phyloP scores from a whole-genome alignment of 345 rosid genomes.

The Linum trigynum region DNA sequence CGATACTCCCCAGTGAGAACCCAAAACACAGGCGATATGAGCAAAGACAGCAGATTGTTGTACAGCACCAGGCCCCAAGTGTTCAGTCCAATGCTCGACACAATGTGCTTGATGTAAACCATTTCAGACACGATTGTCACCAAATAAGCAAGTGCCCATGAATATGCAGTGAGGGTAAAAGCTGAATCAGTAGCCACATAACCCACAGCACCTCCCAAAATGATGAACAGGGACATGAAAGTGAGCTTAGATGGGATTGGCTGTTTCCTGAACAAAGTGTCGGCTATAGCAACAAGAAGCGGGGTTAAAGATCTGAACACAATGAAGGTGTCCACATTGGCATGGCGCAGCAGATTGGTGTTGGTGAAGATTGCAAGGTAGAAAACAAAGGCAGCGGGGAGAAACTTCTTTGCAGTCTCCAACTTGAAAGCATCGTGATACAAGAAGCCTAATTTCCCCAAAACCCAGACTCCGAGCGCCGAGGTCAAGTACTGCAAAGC shows the following conservation, averaged over 20 bases:
- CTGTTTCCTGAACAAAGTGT: constrained; percentile 68
- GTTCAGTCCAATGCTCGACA: constrained; percentile 82
- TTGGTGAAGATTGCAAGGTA: constrained; percentile 94
- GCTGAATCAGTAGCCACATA: constrained; percentile 89
- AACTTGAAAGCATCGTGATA: constrained; percentile 68
- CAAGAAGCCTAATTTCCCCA: constrained; percentile 72
- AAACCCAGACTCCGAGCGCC: constrained; percentile 66
- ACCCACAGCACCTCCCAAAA: constrained; percentile 85
- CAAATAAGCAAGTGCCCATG: constrained; percentile 89
- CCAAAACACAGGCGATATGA: constrained; percentile 94
- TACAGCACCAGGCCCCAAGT: constrained; percentile 94
- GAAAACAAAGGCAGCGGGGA: constrained; percentile 87
- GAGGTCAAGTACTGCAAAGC: constrained; percentile 83
- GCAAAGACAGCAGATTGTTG: constrained; percentile 75
- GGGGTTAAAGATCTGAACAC: constrained; percentile 93
- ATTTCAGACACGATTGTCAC: constrained; percentile 87
- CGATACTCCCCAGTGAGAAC: constrained; percentile 65
- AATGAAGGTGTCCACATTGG: constrained; percentile 91
- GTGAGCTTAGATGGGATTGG: constrained; percentile 81
- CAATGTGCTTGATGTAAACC: constrained; percentile 98
- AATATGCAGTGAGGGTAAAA: constrained; percentile 75
- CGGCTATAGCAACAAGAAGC: constrained; percentile 86
- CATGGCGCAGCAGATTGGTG: constrained; percentile 91
- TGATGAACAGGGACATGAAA: constrained; percentile 46
- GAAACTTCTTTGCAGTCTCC: constrained; percentile 87